Evolutionary conservation across 2,329 filamentous ascomycete genomes (phyloP).

Genomic region (Juglanconis sp.): DNA sequence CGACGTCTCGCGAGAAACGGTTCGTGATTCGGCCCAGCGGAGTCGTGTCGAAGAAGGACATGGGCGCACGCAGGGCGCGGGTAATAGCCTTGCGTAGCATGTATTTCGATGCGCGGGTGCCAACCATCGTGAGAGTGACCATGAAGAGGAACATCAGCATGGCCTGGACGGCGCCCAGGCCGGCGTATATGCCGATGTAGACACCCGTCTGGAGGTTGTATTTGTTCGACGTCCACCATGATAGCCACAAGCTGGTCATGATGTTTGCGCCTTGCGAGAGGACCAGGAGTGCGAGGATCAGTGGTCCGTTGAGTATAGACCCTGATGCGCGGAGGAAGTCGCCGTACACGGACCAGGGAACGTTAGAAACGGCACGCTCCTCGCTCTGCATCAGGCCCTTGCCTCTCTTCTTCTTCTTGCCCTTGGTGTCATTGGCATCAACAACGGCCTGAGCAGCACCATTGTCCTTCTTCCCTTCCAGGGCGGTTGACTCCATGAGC

Average conservation of each 20-base stretch:
- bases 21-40: slow-evolving; percentile 68
- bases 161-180: slow-evolving; percentile 54
- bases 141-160: slow-evolving; percentile 62
- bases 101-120: slow-evolving; percentile 61
- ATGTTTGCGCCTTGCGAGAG: slow-evolving; percentile 64
- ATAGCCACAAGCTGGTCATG: slow-evolving; percentile 66
- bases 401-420: slow-evolving; percentile 54
- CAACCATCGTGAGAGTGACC: slow-evolving; percentile 57
- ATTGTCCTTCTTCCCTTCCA: slow-evolving; percentile 61
- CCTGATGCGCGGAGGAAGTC: slow-evolving; percentile 61
- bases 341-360: slow-evolving; percentile 58
- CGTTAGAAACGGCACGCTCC: slow-evolving; percentile 45
- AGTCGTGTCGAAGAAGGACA: slow-evolving; percentile 62
- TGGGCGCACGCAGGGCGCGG: slow-evolving; percentile 10
- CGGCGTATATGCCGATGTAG: slow-evolving; percentile 52
- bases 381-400: slow-evolving; percentile 64
- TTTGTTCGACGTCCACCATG: slow-evolving; percentile 67
- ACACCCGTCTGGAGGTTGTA: slow-evolving; percentile 52
- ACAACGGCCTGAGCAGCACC: slow-evolving; percentile 40
- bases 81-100: slow-evolving; percentile 44
- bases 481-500: slow-evolving; percentile 80
- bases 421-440: slow-evolving; percentile 31
- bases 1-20: slow-evolving; percentile 67
- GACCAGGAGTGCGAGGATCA: slow-evolving; percentile 48
- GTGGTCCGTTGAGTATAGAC: slow-evolving; percentile 50